phyloP scores from a whole-genome alignment of 2,329 filamentous ascomycete species.

The Fusarium annulatum region DNA sequence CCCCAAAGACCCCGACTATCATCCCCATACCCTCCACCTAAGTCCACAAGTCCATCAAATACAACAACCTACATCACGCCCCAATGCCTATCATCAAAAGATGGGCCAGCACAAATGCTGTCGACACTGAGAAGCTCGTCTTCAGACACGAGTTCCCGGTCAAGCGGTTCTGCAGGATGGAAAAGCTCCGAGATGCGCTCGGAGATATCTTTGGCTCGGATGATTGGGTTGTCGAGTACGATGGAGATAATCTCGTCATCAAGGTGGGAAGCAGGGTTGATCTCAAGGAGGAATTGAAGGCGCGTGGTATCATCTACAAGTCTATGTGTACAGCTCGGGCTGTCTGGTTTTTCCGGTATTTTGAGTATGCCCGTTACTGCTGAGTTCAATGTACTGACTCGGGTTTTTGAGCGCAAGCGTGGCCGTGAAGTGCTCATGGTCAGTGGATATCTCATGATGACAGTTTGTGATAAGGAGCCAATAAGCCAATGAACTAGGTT shows the following conservation, averaged over 20 bases:
- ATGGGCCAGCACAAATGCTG: not conserved
- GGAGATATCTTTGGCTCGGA: not conserved
- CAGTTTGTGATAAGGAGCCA: rapidly evolving
- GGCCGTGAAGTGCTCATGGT: not conserved
- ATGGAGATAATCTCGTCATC: not conserved
- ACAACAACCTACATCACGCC: no score
- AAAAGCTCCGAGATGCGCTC: not conserved
- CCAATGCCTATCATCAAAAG: not conserved
- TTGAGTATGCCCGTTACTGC: not conserved
- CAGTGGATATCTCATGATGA: not conserved
- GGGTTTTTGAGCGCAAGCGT: rapidly evolving
- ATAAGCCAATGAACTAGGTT: not conserved
- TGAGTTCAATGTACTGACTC: not conserved
- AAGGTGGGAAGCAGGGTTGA: not conserved
- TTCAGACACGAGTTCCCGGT: not conserved
- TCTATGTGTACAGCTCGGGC: not conserved
- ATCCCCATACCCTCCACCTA: not conserved
- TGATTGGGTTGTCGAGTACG: not conserved
- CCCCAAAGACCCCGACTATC: rapidly evolving
- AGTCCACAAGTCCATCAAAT: no score
- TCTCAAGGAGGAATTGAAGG: not conserved
- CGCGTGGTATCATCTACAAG: not conserved
- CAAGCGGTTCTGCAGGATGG: not conserved
- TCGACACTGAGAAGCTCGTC: not conserved
- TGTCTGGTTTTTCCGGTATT: not conserved